Base-by-base conservation (phyloP, 208 protist genomes). In the Crithidia expoeki region DNA sequence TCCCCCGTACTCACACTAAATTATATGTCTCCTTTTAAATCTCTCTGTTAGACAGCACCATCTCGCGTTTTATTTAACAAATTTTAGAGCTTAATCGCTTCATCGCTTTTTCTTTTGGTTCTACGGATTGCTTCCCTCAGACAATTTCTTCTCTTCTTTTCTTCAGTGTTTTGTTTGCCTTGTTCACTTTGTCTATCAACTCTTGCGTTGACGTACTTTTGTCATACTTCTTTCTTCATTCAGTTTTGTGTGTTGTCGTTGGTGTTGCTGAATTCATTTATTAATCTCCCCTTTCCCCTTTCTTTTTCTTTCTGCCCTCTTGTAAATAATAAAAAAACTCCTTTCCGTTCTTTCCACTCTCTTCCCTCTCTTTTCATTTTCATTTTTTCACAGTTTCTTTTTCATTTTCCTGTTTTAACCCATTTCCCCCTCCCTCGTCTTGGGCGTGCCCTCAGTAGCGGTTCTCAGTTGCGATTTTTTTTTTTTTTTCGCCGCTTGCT, bases 331-430 rank as follows among this genome's bases (percentile, higher is more conserved):
- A 17, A 4, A 9, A 9, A n/a, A 17, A 21, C 42, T 47, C 14
- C 14, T n/a, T 47, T 47, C 5, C 5, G 2, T n/a, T 47, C 5
- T 47, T n/a, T 17, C 5, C 16, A 47, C n/a, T 21, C 5, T 9
- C n/a, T 4, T 47, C n/a, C n/a, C 42, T n/a, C 42, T 21, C 14
- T 47, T 40, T 12, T 17, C 5, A 19, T 21, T 49, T 23, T 52
- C 47, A 52, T 28, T 52, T 52, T 50, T 34, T 19, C 28, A 28
- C 53, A 33, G 21, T 38, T 72, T 58, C 28, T 72, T 14, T 72
- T 62, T 57, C 49, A 23, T 50, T 44, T 58, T 57, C n/a, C 16
- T 53, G n/a, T n/a, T n/a, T n/a, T n/a, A n/a, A n/a, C n/a, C n/a
- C n/a, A n/a, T n/a, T n/a, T n/a, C n/a, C n/a, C n/a, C n/a, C n/a